Percentiles rank a stretch among this genome's conserved stretches.
These are phyloP conservation scores for Mycena alexandri DNA, from an alignment of 768 basidiomycete species.

Conservation along the genomic window DNA sequence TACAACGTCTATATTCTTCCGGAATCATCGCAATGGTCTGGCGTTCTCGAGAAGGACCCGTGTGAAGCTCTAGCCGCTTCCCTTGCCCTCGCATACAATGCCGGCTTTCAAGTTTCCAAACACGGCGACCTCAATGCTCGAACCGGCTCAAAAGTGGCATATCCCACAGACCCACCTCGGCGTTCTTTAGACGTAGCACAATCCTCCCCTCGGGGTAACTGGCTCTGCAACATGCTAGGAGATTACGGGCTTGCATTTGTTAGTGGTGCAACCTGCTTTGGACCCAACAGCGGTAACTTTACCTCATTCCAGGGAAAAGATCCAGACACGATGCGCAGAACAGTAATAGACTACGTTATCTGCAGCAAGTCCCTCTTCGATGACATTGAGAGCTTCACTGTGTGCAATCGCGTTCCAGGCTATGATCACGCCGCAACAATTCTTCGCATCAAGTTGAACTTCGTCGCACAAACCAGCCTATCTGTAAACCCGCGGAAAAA, in stretches of 20 bases:
- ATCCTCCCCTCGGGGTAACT: too few species aligned
- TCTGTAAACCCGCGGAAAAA: not conserved
- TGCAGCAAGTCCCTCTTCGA: not conserved
- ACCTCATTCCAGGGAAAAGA: slow-evolving; percentile 20
- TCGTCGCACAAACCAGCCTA: too few species aligned
- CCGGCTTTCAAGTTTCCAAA: not conserved
- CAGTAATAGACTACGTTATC: slow-evolving; percentile 21
- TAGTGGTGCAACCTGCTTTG: slow-evolving; percentile 5
- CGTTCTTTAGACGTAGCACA: too few species aligned
- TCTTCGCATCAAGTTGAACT: too few species aligned
- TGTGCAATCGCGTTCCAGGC: not conserved
- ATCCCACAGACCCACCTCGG: too few species aligned
- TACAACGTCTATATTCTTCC: slow-evolving; percentile 9
- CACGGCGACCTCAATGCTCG: slow-evolving; percentile 17
- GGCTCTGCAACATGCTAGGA: too few species aligned
- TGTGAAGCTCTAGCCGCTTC: slow-evolving; percentile 11
- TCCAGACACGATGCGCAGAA: not conserved
- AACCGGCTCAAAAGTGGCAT: not conserved
- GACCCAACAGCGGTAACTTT: slow-evolving; percentile 16
- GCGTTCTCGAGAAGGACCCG: too few species aligned
- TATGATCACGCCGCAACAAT: slow-evolving; percentile 25
- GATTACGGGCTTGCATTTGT: too few species aligned
- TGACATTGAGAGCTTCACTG: not conserved
- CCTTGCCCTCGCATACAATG: not conserved
- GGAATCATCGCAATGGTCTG: too few species aligned